Evolutionary conservation across 176 grass and related monocot species (phyloP), one percentile per base, ranked within the genome.

Genomic region (Secale cereale): DNA sequence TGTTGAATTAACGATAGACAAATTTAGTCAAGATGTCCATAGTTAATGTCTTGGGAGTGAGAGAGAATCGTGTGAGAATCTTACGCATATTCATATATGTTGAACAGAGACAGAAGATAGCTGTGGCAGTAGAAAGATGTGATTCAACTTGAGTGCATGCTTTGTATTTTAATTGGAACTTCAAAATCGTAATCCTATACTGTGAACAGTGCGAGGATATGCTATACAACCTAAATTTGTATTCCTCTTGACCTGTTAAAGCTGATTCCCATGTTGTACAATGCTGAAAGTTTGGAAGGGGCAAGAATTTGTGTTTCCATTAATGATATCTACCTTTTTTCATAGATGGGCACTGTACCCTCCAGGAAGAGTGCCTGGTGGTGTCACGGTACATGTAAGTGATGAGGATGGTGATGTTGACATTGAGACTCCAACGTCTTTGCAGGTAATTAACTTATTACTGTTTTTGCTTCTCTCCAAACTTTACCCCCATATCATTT

Each of bases 261-360:
- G 10, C 46, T 36, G 61, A 60, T 81, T 32, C 16, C 29, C 22
- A 3, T 48, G 15, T n/a, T 77, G 9, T 33, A 46, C 28, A 77
- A 73, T 73, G 32, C 8, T 36, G 54, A 74, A 54, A 43, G 8
- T 12, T 80, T 59, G 17, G 61, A 76, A 82, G 45, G 11, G 27
- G 13, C 22, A 45, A 8, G 13, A 59, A 19, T 23, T 48, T 56
- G 52, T 48, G 59, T 19, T 74, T 59, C 12, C 36, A 59, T 45
- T 71, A 57, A 90, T 35, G 32, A 43, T 75, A 64, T 67, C 57
- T 0, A 68, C 82, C 57, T 78, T 88, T 88, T 86, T 88, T 82
- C 69, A 83, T 82, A 98, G 97, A 87, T 98, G 97, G 97, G 97
- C 97, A 84, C 82, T 98, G 70, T 98, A 98, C 72, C 97, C 97